These are phyloP conservation scores for Anisodus tanguticus DNA, from an alignment of 257 asterid genomes.

Conservation along the genomic window DNA sequence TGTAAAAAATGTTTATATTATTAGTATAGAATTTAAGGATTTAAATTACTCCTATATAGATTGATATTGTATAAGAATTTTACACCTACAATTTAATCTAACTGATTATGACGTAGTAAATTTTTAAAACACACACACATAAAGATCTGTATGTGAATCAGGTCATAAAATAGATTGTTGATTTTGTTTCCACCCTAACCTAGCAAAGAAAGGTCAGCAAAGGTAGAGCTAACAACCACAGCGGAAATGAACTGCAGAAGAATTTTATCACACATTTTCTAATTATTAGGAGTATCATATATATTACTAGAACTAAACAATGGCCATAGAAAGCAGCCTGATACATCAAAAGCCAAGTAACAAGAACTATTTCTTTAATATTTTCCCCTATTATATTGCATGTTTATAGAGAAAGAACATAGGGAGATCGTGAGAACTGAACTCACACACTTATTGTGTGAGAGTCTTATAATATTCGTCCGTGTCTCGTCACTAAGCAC, in stretches of 20 bases:
- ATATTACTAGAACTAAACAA: background rate
- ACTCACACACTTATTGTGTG: background rate
- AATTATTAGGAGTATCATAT: background rate
- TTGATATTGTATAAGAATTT: no score
- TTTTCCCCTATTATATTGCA: background rate
- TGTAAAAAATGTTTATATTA: background rate
- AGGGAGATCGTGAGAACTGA: background rate
- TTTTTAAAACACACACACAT: no score
- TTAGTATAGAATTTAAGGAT: no score
- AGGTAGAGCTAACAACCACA: conserved; percentile 36
- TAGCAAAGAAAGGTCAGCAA: conserved; percentile 41
- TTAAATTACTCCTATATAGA: no score
- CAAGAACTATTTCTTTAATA: background rate
- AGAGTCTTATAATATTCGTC: background rate
- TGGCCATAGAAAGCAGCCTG: background rate
- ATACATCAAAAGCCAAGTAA: background rate
- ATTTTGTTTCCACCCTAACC: background rate
- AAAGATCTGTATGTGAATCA: no score
- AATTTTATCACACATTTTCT: background rate
- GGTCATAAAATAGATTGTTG: no score
- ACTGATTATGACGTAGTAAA: no score
- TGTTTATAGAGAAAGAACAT: background rate
- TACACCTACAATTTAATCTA: no score
- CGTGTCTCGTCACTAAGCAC: background rate
- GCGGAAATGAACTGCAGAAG: background rate